Base-by-base conservation (phyloP, 352 stramenopile species). In the Phytophthora pseudosyringae region DNA sequence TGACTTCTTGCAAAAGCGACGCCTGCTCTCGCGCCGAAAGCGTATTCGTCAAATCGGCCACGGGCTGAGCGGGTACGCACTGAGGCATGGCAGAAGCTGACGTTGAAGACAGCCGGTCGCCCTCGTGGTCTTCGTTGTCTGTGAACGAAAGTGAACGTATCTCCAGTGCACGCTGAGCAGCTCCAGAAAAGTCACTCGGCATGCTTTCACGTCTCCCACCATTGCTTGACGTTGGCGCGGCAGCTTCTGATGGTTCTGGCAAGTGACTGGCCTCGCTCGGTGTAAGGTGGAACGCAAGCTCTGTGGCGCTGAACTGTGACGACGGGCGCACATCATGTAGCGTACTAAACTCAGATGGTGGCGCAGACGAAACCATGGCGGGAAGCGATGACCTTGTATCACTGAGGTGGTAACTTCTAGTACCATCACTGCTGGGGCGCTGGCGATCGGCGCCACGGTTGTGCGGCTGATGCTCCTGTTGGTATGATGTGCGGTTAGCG, bases 1-100 rank as follows among this genome's bases (percentile, higher is more conserved):
- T 78, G 12, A 90, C 69, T 68, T 92, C 77, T 55, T 89, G 70
- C 36, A 92, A 63, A 31, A 91, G 69, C 9, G 73, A 87, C 50
- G 69, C 69, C 47, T 83, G 79, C 56, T 94, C 83, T 54, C 76
- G 64, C 15, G 71, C 74, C 16, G 83, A 92, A n/a, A 92, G 49
- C 3, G 71, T 64, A 16, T 61, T 70, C 16, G 67, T 79, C 13
- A 83, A 53, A 28, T 82, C 73, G 12, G 60, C 70, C 21, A 78
- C 66, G 31, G 70, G 70, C 33, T 81, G 67, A 28, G 74, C 76
- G 48, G 65, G 56, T 11, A 78, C 52, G 50, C 76, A 84, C n/a
- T 70, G 49, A 31, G 66, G 61, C 55, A 66, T 48, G 5, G 43
- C 64, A 35, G 69, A 77, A 29, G 52, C 49, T 53, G 59, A 73